Evolutionary conservation across 345 rosid species (phyloP).

Genomic region (Trapa bicornis): DNA sequence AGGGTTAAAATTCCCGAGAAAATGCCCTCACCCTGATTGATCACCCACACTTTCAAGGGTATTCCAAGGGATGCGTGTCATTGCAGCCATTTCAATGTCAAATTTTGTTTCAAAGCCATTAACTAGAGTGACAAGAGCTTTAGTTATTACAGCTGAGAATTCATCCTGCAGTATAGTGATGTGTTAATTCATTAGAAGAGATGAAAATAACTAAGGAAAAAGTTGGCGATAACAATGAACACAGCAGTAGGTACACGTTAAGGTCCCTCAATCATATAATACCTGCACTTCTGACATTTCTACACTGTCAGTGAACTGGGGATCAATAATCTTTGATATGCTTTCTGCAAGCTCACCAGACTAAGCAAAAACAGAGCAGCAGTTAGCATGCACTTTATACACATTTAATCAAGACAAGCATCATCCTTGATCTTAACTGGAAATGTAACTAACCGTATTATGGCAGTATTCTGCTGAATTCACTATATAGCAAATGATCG

Average conservation of each 20-base stretch:
- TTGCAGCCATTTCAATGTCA: conserved; percentile 88
- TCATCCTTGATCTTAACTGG: too few species aligned
- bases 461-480: conserved; percentile 95
- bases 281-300: conserved; percentile 87
- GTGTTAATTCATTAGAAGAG: conserved; percentile 6
- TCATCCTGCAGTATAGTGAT: conserved; percentile 54
- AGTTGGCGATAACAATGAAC: too few species aligned
- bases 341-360: conserved; percentile 94
- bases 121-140: conserved; percentile 78
- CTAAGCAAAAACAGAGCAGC: conserved; percentile 32
- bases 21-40: conserved; percentile 66
- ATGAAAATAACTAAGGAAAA: not conserved
- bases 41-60: conserved; percentile 98
- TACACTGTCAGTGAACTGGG: conserved; percentile 65
- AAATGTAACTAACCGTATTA: conserved; percentile 53
- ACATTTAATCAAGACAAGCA: not conserved
- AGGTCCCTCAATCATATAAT: too few species aligned
- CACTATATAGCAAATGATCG: conserved; percentile 85
- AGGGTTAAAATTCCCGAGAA: not conserved
- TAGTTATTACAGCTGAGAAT: conserved; percentile 86
- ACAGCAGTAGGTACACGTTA: too few species aligned
- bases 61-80: conserved; percentile 95
- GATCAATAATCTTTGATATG: conserved; percentile 75
- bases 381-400: conserved; percentile 9
- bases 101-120: conserved; percentile 92